Evolutionary conservation across 768 basidiomycete species (phyloP), one percentile per base, ranked within the genome.

Genomic region (Lentinula sp.): DNA sequence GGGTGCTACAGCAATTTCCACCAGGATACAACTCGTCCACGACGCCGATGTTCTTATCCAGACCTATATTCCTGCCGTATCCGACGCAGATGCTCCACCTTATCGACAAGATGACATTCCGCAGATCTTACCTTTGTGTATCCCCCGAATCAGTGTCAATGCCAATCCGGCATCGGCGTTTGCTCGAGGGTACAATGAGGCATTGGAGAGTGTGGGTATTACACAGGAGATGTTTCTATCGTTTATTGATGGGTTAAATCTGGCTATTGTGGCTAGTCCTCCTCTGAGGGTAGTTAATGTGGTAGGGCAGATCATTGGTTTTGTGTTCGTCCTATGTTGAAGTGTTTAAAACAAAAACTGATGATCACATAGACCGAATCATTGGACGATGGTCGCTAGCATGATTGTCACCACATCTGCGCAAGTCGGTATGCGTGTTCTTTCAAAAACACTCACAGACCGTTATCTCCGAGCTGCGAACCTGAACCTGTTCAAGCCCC

Each of bases 391-490:
- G 61, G 40, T 69, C 5, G 68, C 69, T 8, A 61, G 64, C 13
- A 54, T 49, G 1, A 63, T 57, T 7, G 62, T 69, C 1, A 64
- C 66, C 51, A 61, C 62, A 9, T 54, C 48, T 43, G 66, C 68
- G 1, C 45, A 66, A 43, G 60, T 58, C 0, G 68, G 64, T 7
- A 65, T 67, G 66, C 66, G 50, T 34, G 49, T 67, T 34, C 63
- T 70, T 21, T 67, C 68, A 7, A 70, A 69, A 51, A 68, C 65
- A 15, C 61, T 70, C 23, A 69, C 69, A 13, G 69, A 70, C 40
- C 65, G 68, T 31, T 70, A 67, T 55, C 63, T 70, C 21, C 63
- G 64, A 48, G 62, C 62, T 23, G 69, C 69, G n/a, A 70, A 70
- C 45, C 53, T 61, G 11, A 64, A 61, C 10, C 61, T 63, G 37